Evolutionary conservation across 1,139 yeast species (phyloP).

Genomic region (Insectozyma bohioensis): DNA sequence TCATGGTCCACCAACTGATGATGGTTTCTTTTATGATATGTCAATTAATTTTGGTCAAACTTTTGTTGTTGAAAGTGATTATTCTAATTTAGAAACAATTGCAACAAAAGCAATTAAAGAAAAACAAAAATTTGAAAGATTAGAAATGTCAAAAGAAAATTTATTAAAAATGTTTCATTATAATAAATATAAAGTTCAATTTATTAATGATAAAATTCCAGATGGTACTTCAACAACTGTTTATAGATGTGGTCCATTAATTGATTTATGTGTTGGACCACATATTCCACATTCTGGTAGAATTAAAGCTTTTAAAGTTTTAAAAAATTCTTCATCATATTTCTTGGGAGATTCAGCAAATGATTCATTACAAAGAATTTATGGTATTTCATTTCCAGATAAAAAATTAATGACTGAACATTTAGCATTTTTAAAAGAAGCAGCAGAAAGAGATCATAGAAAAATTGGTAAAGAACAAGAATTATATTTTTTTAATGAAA

Average conservation of each 20-base stretch:
- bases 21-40: constrained; percentile 98
- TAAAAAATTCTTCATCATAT: constrained; percentile 95
- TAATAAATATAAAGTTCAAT: constrained; percentile 92
- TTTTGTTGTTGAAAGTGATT: constrained; percentile 80
- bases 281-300: constrained; percentile 98
- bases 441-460: constrained; percentile 96
- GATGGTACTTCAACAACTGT: constrained; percentile 97
- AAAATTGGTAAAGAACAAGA: constrained; percentile 97
- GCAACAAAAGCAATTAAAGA: constrained; percentile 93
- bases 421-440: constrained; percentile 92
- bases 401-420: constrained; percentile 96
- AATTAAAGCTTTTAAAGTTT: constrained; percentile 89
- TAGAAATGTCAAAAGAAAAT: constrained; percentile 89
- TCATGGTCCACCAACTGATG: constrained; percentile 95
- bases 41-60: constrained; percentile 75
- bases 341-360: constrained; percentile 91
- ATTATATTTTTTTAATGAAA: constrained; percentile 88
- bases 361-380: constrained; percentile 95
- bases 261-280: constrained; percentile 97
- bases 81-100: constrained; percentile 78
- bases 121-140: constrained; percentile 93
- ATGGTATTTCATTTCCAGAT: constrained; percentile 99
- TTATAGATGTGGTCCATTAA: constrained; percentile 96
- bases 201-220: constrained; percentile 86
- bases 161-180: constrained; percentile 90